Evolutionary conservation across 495 filamentous ascomycete species (phyloP).

Genomic region (Parathielavia appendiculata): DNA sequence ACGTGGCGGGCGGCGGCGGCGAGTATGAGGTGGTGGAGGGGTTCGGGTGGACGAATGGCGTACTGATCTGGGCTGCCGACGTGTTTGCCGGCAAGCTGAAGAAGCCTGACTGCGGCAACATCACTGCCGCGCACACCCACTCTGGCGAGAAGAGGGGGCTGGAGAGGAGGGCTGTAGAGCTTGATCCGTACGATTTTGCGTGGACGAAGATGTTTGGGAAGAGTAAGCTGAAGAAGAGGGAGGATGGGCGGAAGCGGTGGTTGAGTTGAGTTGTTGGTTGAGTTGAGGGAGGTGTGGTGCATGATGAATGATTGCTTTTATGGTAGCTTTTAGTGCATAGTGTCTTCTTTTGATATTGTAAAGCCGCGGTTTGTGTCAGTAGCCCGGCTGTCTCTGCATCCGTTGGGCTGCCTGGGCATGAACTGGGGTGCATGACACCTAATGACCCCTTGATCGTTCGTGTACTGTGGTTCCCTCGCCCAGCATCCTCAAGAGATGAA

Average conservation of each 20-base stretch:
- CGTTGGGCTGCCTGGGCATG: no score
- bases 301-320: not conserved
- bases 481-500: no score
- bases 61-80: constrained; percentile 47
- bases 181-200: constrained; percentile 35
- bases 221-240: not conserved
- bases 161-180: constrained; percentile 38
- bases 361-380: no score
- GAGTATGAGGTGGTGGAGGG: constrained; percentile 51
- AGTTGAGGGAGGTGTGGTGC: not conserved
- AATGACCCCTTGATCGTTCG: no score
- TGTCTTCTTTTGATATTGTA: not conserved
- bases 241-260: constrained; percentile 3
- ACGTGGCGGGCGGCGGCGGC: constrained; percentile 45
- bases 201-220: constrained; percentile 39
- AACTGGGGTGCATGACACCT: no score
- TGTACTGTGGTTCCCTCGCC: no score
- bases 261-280: constrained; percentile 2
- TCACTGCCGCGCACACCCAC: constrained; percentile 34
- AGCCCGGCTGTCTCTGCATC: no score
- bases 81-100: constrained; percentile 40
- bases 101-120: constrained; percentile 41
- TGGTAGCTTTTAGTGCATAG: constrained; percentile 4
- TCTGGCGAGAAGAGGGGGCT: constrained; percentile 7
- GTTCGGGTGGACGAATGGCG: constrained; percentile 50